A percentile compares a stretch with the other conserved stretches of the same genome.
Conservation (phyloP, 2,329 filamentous ascomycete species). For the Pyrenochaeta sp. region DNA sequence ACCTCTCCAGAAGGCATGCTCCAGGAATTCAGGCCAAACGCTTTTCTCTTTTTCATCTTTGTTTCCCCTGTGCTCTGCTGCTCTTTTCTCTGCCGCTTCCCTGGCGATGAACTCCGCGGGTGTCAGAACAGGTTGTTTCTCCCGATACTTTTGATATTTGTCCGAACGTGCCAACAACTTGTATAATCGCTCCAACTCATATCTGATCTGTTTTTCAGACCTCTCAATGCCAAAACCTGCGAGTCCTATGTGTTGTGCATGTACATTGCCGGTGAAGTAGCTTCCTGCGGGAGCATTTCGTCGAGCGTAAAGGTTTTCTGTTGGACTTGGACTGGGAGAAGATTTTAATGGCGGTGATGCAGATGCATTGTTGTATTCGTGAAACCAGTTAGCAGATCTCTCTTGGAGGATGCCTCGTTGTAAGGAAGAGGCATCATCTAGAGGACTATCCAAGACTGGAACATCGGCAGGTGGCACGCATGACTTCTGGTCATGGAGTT, state of each 20-base stretch:
- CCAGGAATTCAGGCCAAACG: slow-evolving; percentile 56
- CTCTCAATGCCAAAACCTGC: slow-evolving; percentile 29
- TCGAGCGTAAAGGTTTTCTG: slow-evolving; percentile 31
- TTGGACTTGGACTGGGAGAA: slow-evolving; percentile 36
- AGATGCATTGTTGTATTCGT: slow-evolving; percentile 29
- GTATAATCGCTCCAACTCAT: slow-evolving; percentile 39
- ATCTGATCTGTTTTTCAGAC: slow-evolving; percentile 37
- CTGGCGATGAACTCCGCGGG: slow-evolving; percentile 25
- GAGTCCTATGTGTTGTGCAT: slow-evolving; percentile 30
- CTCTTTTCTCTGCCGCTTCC: slow-evolving; percentile 25
- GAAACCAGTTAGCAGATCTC: slow-evolving; percentile 51
- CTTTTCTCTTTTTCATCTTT: slow-evolving; percentile 47
- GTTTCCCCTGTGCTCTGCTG: slow-evolving; percentile 17
- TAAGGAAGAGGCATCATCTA: slow-evolving; percentile 18
- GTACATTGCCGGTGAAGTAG: slow-evolving; percentile 36
- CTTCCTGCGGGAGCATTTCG: slow-evolving; percentile 22
- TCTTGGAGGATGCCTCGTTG: slow-evolving; percentile 49
- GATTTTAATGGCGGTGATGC: slow-evolving; percentile 36
- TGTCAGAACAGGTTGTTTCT: slow-evolving; percentile 45
- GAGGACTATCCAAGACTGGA: slow-evolving; percentile 43
- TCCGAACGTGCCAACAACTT: slow-evolving; percentile 44
- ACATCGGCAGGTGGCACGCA: slow-evolving; percentile 54
- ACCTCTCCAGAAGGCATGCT: slow-evolving; percentile 59
- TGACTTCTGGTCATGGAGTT: slow-evolving; percentile 44
- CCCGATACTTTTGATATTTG: slow-evolving; percentile 56